A percentile compares a stretch with the other conserved stretches of the same genome.
Evolutionary conservation across 176 grass and related monocot species (phyloP).

Genomic region (Leersia perrieri): DNA sequence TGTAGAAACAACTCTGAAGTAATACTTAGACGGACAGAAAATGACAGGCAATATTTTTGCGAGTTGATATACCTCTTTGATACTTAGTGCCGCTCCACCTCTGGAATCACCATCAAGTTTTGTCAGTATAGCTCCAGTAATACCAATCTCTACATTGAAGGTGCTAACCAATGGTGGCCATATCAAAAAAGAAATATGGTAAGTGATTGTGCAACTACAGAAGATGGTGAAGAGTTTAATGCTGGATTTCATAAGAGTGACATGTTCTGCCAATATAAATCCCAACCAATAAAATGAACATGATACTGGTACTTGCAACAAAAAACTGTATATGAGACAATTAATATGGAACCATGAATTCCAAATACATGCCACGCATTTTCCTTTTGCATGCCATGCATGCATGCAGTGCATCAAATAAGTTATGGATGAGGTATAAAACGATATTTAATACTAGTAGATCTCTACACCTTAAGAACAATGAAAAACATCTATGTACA

Average conservation of each 20-base stretch:
- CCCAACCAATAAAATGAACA: neutral
- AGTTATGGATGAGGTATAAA: neutral
- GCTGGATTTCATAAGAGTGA: constrained; percentile 1
- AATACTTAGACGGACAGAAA: constrained; percentile 12
- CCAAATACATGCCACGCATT: constrained; percentile 4
- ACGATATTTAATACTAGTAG: neutral
- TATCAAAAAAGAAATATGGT: constrained; percentile 33
- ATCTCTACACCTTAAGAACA: constrained; percentile 6
- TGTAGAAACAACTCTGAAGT: neutral
- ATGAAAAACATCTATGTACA: too few relatives aligned
- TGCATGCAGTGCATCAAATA: neutral
- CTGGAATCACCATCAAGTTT: constrained; percentile 96
- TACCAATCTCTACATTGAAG: constrained; percentile 93
- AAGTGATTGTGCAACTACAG: constrained; percentile 22
- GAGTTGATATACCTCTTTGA: constrained; percentile 74
- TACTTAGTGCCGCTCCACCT: constrained; percentile 95
- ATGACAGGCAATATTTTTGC: neutral
- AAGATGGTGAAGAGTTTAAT: neutral
- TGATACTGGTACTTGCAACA: neutral
- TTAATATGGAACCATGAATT: neutral
- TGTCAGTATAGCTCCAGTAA: constrained; percentile 97
- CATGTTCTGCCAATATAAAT: constrained; percentile 9
- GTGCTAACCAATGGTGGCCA: constrained; percentile 82
- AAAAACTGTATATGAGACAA: constrained; percentile 4
- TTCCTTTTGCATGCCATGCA: neutral